Conservation (phyloP, 805 yeast species). For the Saturnispora mendoncae region DNA sequence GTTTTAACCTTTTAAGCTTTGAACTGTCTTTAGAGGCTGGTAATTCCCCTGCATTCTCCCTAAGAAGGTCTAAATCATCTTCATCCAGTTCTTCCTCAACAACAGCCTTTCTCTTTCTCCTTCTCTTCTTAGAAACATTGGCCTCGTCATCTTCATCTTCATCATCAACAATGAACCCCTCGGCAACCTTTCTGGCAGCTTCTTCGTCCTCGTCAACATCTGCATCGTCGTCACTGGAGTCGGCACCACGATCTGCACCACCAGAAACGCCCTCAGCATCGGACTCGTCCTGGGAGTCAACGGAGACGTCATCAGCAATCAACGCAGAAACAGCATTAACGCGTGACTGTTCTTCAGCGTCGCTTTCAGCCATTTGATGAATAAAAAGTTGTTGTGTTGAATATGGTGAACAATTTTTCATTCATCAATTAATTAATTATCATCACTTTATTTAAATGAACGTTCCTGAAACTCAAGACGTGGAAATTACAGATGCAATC, state of each 20-base stretch:
- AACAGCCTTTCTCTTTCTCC: conserved; percentile 33
- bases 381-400: neutral
- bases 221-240: conserved; percentile 85
- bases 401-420: neutral
- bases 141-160: conserved; percentile 48
- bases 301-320: conserved; percentile 2
- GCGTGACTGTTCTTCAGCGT: conserved; percentile 2
- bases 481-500: neutral
- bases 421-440: neutral
- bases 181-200: conserved; percentile 72
- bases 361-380: conserved; percentile 5
- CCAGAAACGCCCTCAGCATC: neutral
- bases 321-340: neutral
- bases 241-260: conserved; percentile 29
- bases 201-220: conserved; percentile 84
- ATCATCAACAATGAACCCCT: conserved; percentile 91
- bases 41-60: conserved; percentile 83
- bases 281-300: conserved; percentile 2
- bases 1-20: conserved; percentile 74
- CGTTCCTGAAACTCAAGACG: neutral
- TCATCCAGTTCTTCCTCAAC: conserved; percentile 74
- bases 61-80: conserved; percentile 84
- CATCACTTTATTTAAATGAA: neutral
- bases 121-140: conserved; percentile 30
- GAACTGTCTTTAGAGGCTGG: conserved; percentile 34